These are phyloP conservation scores for Linnemannia hyalina DNA, from an alignment of 192 early-diverging fungal species.

Conservation along the genomic window DNA sequence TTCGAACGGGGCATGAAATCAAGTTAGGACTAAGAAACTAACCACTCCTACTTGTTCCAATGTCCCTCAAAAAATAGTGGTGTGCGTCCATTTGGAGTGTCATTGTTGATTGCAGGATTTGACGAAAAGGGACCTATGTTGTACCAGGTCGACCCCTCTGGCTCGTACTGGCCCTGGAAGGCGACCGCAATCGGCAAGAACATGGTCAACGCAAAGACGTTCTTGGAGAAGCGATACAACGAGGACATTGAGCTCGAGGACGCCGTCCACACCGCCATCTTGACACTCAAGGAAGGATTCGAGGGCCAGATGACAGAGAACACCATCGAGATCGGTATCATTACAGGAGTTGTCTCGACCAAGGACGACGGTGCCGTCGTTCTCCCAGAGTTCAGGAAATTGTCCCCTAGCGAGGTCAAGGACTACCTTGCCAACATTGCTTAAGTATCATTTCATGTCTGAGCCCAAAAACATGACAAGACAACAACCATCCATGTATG, in stretches of 20 bases:
- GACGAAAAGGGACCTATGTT: slow-evolving; percentile 93
- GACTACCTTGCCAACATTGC: slow-evolving; percentile 98
- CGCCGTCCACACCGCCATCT: slow-evolving; percentile 98
- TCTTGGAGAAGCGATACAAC: slow-evolving; percentile 97
- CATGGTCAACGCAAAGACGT: slow-evolving; percentile 99
- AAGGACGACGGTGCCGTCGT: slow-evolving; percentile 57
- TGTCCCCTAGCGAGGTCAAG: slow-evolving; percentile 88
- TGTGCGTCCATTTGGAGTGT: slow-evolving; percentile 99
- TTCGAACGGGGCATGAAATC: not conserved
- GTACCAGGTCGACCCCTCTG: slow-evolving; percentile 99
- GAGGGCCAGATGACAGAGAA: slow-evolving; percentile 98
- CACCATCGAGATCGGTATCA: slow-evolving; percentile 95
- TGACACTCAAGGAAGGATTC: slow-evolving; percentile 99
- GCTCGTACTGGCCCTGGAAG: slow-evolving; percentile 99
- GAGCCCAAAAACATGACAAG: not conserved
- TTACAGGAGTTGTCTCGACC: slow-evolving; percentile 71
- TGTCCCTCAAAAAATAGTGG: slow-evolving; percentile 71
- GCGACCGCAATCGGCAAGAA: slow-evolving; percentile 99
- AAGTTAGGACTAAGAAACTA: not conserved
- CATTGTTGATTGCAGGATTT: slow-evolving; percentile 94
- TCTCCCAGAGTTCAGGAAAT: slow-evolving; percentile 84
- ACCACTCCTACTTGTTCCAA: not conserved
- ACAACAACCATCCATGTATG: not conserved
- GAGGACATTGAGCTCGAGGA: slow-evolving; percentile 98
- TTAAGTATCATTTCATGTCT: slow-evolving; percentile 41